Conservation (phyloP, 2,329 filamentous ascomycete genomes). For the Clarireedia monteithiana region DNA sequence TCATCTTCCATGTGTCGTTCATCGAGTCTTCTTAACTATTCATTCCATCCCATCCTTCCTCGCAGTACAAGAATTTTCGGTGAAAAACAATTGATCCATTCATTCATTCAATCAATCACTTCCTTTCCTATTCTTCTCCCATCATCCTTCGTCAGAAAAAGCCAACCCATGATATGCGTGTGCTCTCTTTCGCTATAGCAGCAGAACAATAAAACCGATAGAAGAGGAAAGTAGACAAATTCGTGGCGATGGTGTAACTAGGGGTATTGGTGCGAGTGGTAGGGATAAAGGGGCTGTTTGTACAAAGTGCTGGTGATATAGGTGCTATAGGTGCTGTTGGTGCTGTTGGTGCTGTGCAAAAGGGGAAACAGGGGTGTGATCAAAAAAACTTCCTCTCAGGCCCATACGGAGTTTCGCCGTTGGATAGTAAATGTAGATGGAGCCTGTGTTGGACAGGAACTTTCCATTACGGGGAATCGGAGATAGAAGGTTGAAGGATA, state of each 20-base stretch:
- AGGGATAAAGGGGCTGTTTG: slow-evolving; percentile 1
- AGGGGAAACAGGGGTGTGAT: neutral
- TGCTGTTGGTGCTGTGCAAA: slow-evolving; percentile 3
- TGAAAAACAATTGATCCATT: slow-evolving; percentile 5
- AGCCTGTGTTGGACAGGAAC: slow-evolving; percentile 1
- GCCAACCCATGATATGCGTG: slow-evolving; percentile 16
- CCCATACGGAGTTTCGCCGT: neutral
- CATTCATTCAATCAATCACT: neutral
- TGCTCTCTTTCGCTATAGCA: neutral
- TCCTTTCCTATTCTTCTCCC: too few relatives aligned
- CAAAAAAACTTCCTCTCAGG: too few relatives aligned
- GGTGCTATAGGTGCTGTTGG: slow-evolving; percentile 1
- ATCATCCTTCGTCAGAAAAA: neutral
- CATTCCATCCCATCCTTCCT: neutral
- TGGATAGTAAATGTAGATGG: slow-evolving; percentile 2
- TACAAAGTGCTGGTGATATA: slow-evolving; percentile 3
- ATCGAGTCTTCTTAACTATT: too few relatives aligned
- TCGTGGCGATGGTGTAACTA: neutral
- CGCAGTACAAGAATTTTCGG: slow-evolving; percentile 15
- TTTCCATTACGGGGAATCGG: slow-evolving; percentile 2
- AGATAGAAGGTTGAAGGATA: neutral
- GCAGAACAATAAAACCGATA: neutral
- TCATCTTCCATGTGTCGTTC: too few relatives aligned
- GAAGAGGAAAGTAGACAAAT: neutral
- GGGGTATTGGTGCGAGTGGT: slow-evolving; percentile 2